Conservation (phyloP, 345 rosid species). For the Eucalyptus albens region DNA sequence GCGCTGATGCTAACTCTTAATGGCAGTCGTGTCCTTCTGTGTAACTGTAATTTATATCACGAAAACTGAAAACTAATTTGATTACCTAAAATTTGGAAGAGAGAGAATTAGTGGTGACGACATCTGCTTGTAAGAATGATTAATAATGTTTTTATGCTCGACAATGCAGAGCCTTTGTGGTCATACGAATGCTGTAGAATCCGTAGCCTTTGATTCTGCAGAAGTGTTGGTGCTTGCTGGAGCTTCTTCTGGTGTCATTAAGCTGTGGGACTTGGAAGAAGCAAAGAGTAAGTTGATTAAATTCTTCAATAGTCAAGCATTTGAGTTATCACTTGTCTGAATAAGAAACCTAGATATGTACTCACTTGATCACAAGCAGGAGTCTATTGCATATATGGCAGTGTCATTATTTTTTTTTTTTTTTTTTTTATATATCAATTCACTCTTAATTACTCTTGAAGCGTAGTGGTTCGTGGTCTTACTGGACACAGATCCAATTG, state of each 20-base stretch:
- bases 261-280: slow-evolving; percentile 82
- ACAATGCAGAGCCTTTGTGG: slow-evolving; percentile 55
- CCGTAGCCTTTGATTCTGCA: slow-evolving; percentile 46
- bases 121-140: neutral
- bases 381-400: neutral
- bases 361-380: neutral
- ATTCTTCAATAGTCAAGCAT: neutral
- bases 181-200: slow-evolving; percentile 56
- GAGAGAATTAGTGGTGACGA: neutral
- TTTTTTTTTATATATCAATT: neutral
- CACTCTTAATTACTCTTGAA: slow-evolving; percentile 47
- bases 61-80: neutral
- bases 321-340: neutral
- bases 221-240: slow-evolving; percentile 69
- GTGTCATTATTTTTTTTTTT: neutral
- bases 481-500: slow-evolving; percentile 92
- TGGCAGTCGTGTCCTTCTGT: neutral
- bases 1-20: neutral
- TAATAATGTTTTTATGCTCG: neutral
- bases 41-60: neutral
- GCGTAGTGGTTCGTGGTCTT: slow-evolving; percentile 98
- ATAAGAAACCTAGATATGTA: neutral
- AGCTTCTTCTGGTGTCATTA: slow-evolving; percentile 60
- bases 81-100: neutral
- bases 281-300: slow-evolving; percentile 46